phyloP scores from a whole-genome alignment of 2,329 filamentous ascomycete species.

The Pseudovirgaria hyperparasitica region DNA sequence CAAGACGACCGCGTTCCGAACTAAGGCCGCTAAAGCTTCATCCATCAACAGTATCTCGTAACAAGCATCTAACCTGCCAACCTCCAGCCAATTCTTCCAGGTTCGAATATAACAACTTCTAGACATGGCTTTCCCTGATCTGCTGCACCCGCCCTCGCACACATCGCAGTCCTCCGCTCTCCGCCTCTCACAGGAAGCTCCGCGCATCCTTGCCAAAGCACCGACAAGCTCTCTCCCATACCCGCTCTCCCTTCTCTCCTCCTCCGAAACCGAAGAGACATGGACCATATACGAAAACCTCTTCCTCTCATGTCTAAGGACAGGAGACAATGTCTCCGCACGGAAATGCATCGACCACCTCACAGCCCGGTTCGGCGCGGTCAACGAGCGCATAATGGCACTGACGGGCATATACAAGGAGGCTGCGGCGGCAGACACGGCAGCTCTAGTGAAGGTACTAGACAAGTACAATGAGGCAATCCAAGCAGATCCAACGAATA shows the following conservation, averaged over 20 bases:
- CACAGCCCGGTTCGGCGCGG: slow-evolving; percentile 63
- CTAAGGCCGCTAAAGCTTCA: no score
- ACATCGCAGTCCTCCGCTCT: slow-evolving; percentile 27
- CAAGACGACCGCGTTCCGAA: no score
- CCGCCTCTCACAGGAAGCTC: slow-evolving; percentile 35
- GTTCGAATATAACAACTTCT: no score
- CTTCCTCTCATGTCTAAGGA: slow-evolving; percentile 69
- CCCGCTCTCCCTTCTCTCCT: slow-evolving; percentile 38
- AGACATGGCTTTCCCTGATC: slow-evolving; percentile 22
- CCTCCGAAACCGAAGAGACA: slow-evolving; percentile 59
- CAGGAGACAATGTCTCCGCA: slow-evolving; percentile 69
- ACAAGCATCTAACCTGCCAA: no score
- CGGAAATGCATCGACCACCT: slow-evolving; percentile 63
- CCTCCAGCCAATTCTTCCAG: no score
- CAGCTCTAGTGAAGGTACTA: slow-evolving; percentile 56
- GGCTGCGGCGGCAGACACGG: slow-evolving; percentile 56
- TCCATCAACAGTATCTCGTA: no score
- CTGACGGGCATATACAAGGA: slow-evolving; percentile 75
- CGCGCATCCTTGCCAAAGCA: slow-evolving; percentile 23
- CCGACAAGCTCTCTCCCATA: slow-evolving; percentile 32
- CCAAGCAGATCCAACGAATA: slow-evolving; percentile 60
- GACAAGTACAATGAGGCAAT: slow-evolving; percentile 68
- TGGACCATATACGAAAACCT: slow-evolving; percentile 85
- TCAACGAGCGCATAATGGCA: slow-evolving; percentile 78
- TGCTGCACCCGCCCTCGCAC: slow-evolving; percentile 27